Evolutionary conservation across 371 early-diverging fungal genomes (phyloP).

Genomic region (Mucor irregularis): DNA sequence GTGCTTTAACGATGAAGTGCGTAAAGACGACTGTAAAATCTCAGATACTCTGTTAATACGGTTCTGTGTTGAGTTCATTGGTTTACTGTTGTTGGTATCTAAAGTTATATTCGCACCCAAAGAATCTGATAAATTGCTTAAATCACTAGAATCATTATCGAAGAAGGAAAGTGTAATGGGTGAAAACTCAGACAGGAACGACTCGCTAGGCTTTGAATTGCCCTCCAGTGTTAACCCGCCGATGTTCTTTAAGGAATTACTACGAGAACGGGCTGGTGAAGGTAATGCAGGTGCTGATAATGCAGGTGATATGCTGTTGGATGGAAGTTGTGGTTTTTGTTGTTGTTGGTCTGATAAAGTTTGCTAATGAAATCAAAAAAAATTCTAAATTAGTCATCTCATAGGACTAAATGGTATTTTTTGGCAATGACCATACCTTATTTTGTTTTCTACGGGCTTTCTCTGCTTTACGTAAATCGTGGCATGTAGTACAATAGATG

Average conservation of each 20-base stretch:
- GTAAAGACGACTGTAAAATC: conserved; percentile 17
- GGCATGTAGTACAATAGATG: conserved; percentile 46
- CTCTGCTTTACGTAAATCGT: conserved; percentile 38
- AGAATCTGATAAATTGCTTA: conserved; percentile 19
- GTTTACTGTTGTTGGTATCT: not conserved
- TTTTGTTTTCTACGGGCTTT: conserved; percentile 27
- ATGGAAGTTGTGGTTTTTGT: not conserved
- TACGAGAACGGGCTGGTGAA: conserved; percentile 20
- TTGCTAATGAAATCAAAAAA: not conserved
- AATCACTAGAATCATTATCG: conserved; percentile 18
- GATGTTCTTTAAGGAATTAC: conserved; percentile 13
- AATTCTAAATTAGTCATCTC: too few species aligned
- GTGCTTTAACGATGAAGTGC: conserved; percentile 5
- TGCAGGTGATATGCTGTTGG: not conserved
- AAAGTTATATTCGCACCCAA: conserved; percentile 18
- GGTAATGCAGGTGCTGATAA: conserved; percentile 5
- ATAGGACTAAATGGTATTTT: too few species aligned
- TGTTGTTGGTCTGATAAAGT: not conserved
- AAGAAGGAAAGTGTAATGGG: conserved; percentile 26
- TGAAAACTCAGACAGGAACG: conserved; percentile 14
- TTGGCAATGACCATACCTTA: conserved; percentile 9
- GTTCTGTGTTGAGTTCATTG: not conserved
- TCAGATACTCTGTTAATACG: conserved; percentile 21
- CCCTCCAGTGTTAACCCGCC: not conserved
- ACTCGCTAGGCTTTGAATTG: not conserved